A percentile compares a stretch with the other conserved stretches of the same genome.
Conservation (phyloP, 2,329 filamentous ascomycete species). For the Nothomitra cinnamomea region DNA sequence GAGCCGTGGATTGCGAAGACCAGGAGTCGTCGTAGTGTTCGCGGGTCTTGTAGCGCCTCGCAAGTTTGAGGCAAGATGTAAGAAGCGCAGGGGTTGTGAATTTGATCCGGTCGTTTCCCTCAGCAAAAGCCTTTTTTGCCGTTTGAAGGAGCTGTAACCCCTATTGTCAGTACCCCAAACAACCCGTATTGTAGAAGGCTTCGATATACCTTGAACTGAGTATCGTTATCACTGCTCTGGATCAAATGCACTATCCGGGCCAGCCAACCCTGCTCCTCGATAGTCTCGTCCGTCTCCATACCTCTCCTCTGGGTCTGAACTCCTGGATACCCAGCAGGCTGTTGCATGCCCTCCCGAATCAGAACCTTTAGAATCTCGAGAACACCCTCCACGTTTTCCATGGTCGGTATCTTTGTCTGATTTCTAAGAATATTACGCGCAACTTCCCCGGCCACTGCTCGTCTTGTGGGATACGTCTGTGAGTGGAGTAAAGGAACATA, state of each 20-base stretch:
- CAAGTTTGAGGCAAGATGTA: slow-evolving; percentile 77
- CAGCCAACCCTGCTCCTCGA: slow-evolving; percentile 96
- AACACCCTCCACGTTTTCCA: slow-evolving; percentile 71
- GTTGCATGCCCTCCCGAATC: slow-evolving; percentile 80
- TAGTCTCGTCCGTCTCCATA: slow-evolving; percentile 85
- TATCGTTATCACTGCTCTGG: slow-evolving; percentile 70
- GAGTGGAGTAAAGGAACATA: slow-evolving; percentile 81
- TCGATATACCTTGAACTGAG: slow-evolving; percentile 55
- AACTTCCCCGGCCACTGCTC: slow-evolving; percentile 81
- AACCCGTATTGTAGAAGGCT: background rate
- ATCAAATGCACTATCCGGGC: slow-evolving; percentile 84
- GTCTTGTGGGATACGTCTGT: slow-evolving; percentile 81
- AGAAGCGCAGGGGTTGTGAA: slow-evolving; percentile 90
- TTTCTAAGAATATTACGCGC: slow-evolving; percentile 68
- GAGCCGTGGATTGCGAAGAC: slow-evolving; percentile 54
- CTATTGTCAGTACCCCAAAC: background rate
- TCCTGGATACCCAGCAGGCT: slow-evolving; percentile 69
- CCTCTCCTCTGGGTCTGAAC: slow-evolving; percentile 55
- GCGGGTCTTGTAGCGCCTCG: slow-evolving; percentile 70
- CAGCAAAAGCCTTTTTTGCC: slow-evolving; percentile 67
- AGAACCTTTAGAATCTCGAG: slow-evolving; percentile 78
- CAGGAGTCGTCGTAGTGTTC: slow-evolving; percentile 74
- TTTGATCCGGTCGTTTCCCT: slow-evolving; percentile 88
- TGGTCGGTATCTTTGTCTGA: slow-evolving; percentile 60
- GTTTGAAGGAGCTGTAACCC: slow-evolving; percentile 57